Conservation (phyloP, 1,139 yeast species). For the Protomyces macrosporus region DNA sequence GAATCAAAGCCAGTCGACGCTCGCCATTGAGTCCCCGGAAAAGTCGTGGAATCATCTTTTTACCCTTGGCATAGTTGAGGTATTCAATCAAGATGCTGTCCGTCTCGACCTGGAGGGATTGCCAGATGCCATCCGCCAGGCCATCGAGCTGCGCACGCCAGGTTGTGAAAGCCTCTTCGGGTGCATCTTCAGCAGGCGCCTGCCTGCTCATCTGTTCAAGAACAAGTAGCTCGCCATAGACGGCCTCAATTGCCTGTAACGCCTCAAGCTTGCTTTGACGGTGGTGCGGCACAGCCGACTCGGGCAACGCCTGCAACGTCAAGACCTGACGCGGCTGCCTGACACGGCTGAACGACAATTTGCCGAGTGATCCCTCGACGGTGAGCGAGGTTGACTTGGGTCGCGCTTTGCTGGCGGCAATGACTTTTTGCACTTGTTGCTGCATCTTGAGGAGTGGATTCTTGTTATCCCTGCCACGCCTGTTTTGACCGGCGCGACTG, state of each 20-base stretch:
- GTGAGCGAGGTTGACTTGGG: slow-evolving; percentile 68
- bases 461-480: slow-evolving; percentile 77
- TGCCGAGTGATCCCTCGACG: slow-evolving; percentile 87
- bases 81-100: slow-evolving; percentile 58
- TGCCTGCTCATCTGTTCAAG: slow-evolving; percentile 79
- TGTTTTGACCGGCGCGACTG: slow-evolving; percentile 86
- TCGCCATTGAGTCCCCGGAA: slow-evolving; percentile 76
- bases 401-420: slow-evolving; percentile 86
- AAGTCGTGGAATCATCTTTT: slow-evolving; percentile 80
- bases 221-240: slow-evolving; percentile 70
- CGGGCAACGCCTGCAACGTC: slow-evolving; percentile 47
- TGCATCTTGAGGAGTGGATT: slow-evolving; percentile 96
- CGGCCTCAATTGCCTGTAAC: slow-evolving; percentile 56
- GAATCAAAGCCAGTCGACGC: slow-evolving; percentile 71
- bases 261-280: slow-evolving; percentile 39
- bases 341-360: slow-evolving; percentile 73
- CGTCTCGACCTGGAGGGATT: slow-evolving; percentile 46
- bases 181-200: slow-evolving; percentile 44
- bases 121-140: slow-evolving; percentile 55
- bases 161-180: slow-evolving; percentile 33
- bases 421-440: slow-evolving; percentile 95
- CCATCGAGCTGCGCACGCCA: slow-evolving; percentile 38
- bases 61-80: slow-evolving; percentile 78
- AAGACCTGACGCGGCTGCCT: slow-evolving; percentile 86
- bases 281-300: slow-evolving; percentile 37